phyloP scores from a whole-genome alignment of 106 monocot genomes.

The Allium cepa region DNA sequence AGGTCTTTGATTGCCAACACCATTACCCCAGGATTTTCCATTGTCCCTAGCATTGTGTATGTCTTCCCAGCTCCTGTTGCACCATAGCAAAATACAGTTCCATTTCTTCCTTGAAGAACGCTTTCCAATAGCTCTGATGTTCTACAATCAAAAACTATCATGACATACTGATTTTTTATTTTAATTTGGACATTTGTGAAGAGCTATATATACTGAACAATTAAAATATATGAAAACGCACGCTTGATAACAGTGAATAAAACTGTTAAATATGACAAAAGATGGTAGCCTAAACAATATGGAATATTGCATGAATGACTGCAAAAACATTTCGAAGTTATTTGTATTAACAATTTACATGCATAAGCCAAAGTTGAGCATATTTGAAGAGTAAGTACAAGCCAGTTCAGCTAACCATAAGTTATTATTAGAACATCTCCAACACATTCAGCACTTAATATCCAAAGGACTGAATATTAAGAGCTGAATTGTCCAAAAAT shows the following conservation, averaged over 20 bases:
- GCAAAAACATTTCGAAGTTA: neutral
- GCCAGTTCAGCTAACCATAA: too few relatives aligned
- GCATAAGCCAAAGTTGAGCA: neutral
- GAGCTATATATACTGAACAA: too few relatives aligned
- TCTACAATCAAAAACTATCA: conserved; percentile 24
- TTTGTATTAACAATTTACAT: neutral
- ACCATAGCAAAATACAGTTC: conserved; percentile 94
- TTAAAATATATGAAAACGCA: too few relatives aligned
- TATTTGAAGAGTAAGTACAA: too few relatives aligned
- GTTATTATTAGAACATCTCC: too few relatives aligned
- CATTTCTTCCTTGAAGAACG: conserved; percentile 84
- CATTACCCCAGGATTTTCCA: conserved; percentile 90
- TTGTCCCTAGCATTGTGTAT: conserved; percentile 94
- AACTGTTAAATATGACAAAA: too few relatives aligned
- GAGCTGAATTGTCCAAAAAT: too few relatives aligned
- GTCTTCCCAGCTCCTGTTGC: conserved; percentile 97
- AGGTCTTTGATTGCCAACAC: conserved; percentile 93
- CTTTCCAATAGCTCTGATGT: conserved; percentile 76
- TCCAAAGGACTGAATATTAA: too few relatives aligned
- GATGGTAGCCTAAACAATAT: neutral
- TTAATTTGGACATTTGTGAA: too few relatives aligned
- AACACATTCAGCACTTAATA: too few relatives aligned
- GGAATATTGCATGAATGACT: neutral
- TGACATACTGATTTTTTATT: too few relatives aligned
- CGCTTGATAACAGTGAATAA: too few relatives aligned